Base-by-base conservation (phyloP, 345 rosid species). In the Heritiera littoralis region DNA sequence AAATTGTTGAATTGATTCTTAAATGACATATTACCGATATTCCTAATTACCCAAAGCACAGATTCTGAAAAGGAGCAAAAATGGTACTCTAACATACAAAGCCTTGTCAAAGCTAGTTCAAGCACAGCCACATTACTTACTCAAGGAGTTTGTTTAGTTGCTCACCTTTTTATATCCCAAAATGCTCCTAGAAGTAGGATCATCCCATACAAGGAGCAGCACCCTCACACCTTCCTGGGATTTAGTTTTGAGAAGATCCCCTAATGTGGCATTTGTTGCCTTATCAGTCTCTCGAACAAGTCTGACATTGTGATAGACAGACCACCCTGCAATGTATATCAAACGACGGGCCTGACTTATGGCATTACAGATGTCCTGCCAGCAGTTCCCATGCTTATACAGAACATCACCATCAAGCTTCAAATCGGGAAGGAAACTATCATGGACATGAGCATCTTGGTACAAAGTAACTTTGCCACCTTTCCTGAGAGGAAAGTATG, bases 161-260 rank as follows among this genome's bases (percentile, higher is more conserved):
- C 89, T 86, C 88, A 95, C 98, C 48, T 83, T 92, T 81, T 86
- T 90, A 79, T 67, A 82, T 35, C 95, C 95, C 46, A 93, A 64
- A 80, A 95, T 72, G 86, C 93, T 91, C 80, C 82, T 88, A 54
- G 98, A 95, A 70, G 97, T 90, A 35, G 98, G 98, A 88, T 95
- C 98, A 89, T 95, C 98, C 98, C 98, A 95, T 41, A 92, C 92
- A 75, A 95, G 90, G 66, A 95, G 91, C 84, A 95, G 88, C 74
- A 95, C 98, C 78, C 98, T 82, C 15, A 95, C 98, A 81, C 98
- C 98, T 87, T 95, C 98, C 66, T 90, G 98, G 76, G 98, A 95
- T 84, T 95, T 95, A 30, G n/a, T 75, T 78, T 90, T 95, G 43
- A 95, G 93, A 82, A 95, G 90, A 72, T 92, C 92, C 41, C 98